These are phyloP conservation scores for Lathyrus oleraceus DNA, from an alignment of 306 rosid genomes.

Conservation along the genomic window DNA sequence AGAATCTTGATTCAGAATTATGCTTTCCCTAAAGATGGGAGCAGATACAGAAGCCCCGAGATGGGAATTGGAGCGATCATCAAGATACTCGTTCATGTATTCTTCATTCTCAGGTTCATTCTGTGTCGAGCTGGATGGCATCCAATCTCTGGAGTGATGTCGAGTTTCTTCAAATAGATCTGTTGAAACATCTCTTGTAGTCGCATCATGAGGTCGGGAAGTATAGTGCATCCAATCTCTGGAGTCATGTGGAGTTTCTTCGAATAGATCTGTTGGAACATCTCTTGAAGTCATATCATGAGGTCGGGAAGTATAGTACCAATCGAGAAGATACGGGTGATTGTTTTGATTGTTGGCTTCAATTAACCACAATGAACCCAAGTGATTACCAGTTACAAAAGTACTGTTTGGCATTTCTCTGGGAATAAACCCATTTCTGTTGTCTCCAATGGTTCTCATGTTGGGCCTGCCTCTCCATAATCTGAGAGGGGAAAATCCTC, in stretches of 20 bases:
- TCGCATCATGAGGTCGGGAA: conserved; percentile 34
- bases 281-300: conserved; percentile 34
- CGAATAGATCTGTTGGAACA: conserved; percentile 43
- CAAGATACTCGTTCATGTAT: conserved; percentile 32
- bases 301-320: conserved; percentile 69
- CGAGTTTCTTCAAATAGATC: conserved; percentile 45
- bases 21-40: conserved; percentile 60
- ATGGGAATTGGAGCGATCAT: conserved; percentile 48
- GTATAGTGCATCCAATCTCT: conserved; percentile 46
- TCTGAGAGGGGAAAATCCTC: conserved; percentile 50
- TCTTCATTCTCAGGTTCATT: conserved; percentile 46
- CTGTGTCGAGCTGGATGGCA: conserved; percentile 43
- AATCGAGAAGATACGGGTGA: conserved; percentile 75
- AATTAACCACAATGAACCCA: conserved; percentile 60
- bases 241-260: conserved; percentile 39
- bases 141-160: conserved; percentile 52
- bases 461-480: conserved; percentile 50
- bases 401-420: conserved; percentile 46
- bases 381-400: conserved; percentile 50
- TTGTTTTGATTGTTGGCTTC: conserved; percentile 54
- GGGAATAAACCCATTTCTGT: conserved; percentile 42
- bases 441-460: conserved; percentile 45
- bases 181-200: conserved; percentile 33
- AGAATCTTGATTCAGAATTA: conserved; percentile 44
- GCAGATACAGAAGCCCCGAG: conserved; percentile 68